phyloP scores from a whole-genome alignment of 2,329 filamentous ascomycete genomes.

The Cercospora citrullina region DNA sequence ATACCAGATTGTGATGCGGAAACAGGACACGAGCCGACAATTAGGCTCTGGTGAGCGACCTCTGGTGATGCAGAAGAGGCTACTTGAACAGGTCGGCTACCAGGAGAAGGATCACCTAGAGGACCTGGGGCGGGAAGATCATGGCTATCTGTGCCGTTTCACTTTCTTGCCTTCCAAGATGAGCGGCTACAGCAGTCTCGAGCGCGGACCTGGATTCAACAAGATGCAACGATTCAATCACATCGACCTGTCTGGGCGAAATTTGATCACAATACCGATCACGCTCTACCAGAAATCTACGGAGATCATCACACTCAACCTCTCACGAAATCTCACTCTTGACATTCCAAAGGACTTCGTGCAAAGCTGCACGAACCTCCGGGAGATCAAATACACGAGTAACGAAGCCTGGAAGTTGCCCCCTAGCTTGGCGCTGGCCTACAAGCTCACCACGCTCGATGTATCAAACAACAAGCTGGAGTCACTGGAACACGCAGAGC shows the following conservation, averaged over 20 bases:
- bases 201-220: slow-evolving; percentile 74
- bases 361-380: slow-evolving; percentile 83
- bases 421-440: slow-evolving; percentile 77
- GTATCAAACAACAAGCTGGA: slow-evolving; percentile 93
- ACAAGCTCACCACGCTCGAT: slow-evolving; percentile 81
- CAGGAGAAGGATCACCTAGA: slow-evolving; percentile 82
- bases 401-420: slow-evolving; percentile 89
- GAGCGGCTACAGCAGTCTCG: slow-evolving; percentile 70
- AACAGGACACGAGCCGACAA: slow-evolving; percentile 84
- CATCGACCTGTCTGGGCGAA: slow-evolving; percentile 85
- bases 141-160: slow-evolving; percentile 94
- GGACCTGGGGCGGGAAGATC: slow-evolving; percentile 93
- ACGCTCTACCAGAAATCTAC: slow-evolving; percentile 85
- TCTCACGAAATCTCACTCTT: slow-evolving; percentile 87
- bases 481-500: slow-evolving; percentile 78
- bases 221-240: slow-evolving; percentile 90
- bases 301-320: slow-evolving; percentile 92
- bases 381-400: slow-evolving; percentile 93
- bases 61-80: slow-evolving; percentile 83
- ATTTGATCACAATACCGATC: slow-evolving; percentile 92
- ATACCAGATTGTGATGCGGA: slow-evolving; percentile 92
- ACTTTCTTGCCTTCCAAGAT: slow-evolving; percentile 89
- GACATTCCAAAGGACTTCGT: slow-evolving; percentile 96
- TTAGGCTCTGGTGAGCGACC: slow-evolving; percentile 77
- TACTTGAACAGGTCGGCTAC: slow-evolving; percentile 91